Evolutionary conservation across 768 basidiomycete species (phyloP).

Genomic region (Trametes gibbosa): DNA sequence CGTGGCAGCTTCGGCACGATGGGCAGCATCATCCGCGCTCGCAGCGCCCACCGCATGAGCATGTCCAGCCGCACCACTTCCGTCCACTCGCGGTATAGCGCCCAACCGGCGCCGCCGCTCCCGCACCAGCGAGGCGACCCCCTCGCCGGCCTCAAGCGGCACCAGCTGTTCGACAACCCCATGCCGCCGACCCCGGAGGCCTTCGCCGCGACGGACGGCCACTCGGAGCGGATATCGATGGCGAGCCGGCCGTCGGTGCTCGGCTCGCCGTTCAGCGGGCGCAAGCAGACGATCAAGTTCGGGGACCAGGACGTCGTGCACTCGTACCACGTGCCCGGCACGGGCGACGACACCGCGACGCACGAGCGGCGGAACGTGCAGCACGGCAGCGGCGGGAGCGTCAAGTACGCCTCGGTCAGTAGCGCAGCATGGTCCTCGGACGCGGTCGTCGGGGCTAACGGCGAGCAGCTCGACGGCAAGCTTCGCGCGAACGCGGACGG

Average conservation of each 20-base stretch:
- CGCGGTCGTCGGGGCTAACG: constrained; percentile 21
- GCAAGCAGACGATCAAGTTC: constrained; percentile 70
- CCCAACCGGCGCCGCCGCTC: constrained; percentile 25
- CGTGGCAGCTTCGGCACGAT: constrained; percentile 90
- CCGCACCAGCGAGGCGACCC: constrained; percentile 27
- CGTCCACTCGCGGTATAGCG: constrained; percentile 26
- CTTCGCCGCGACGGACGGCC: constrained; percentile 26
- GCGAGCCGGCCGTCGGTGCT: constrained; percentile 31
- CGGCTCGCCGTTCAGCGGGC: constrained; percentile 24
- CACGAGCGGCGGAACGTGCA: constrained; percentile 27
- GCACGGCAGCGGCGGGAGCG: constrained; percentile 13
- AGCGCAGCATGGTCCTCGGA: constrained; percentile 14
- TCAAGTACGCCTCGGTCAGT: constrained; percentile 19
- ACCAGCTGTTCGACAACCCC: constrained; percentile 88
- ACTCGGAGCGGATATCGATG: constrained; percentile 40
- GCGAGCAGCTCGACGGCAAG: constrained; percentile 14
- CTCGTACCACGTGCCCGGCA: constrained; percentile 50
- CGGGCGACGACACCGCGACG: constrained; percentile 26
- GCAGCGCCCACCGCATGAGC: constrained; percentile 40
- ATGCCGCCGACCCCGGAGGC: constrained; percentile 44
- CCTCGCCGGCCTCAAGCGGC: constrained; percentile 62
- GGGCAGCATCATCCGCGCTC: constrained; percentile 83
- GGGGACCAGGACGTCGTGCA: constrained; percentile 71
- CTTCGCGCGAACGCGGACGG: neutral
- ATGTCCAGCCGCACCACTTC: constrained; percentile 24